Conservation (phyloP, 1,139 yeast species). For the Arxiozyma telluris region DNA sequence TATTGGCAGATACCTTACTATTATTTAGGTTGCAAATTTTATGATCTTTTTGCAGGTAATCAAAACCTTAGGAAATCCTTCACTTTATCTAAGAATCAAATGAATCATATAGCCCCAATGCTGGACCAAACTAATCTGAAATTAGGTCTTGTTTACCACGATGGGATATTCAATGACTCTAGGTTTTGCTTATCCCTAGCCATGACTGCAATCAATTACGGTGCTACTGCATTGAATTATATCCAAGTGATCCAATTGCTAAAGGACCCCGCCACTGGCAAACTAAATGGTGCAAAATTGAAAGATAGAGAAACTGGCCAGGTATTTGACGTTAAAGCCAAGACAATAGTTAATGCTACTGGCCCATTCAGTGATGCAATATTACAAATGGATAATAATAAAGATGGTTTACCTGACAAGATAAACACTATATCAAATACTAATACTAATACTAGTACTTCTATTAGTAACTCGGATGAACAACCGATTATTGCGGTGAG, state of each 20-base stretch:
- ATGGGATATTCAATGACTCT: constrained; percentile 89
- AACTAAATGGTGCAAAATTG: constrained; percentile 69
- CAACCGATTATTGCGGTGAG: constrained; percentile 19
- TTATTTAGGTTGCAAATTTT: constrained; percentile 84
- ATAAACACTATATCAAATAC: constrained; percentile 23
- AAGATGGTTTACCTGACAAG: constrained; percentile 55
- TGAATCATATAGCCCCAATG: constrained; percentile 80
- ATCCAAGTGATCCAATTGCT: constrained; percentile 68
- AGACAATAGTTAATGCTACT: constrained; percentile 81
- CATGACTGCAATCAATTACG: constrained; percentile 72
- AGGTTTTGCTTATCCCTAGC: constrained; percentile 86
- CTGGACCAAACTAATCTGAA: constrained; percentile 70
- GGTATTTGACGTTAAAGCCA: constrained; percentile 51
- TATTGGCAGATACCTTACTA: constrained; percentile 97
- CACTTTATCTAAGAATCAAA: constrained; percentile 56
- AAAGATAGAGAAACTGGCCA: constrained; percentile 66
- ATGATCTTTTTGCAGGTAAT: constrained; percentile 86
- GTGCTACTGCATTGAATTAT: constrained; percentile 87
- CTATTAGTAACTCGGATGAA: constrained; percentile 12
- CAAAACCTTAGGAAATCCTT: constrained; percentile 79
- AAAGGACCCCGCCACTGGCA: constrained; percentile 51
- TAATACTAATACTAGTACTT: constrained; percentile 12
- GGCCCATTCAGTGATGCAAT: constrained; percentile 87
- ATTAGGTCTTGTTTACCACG: constrained; percentile 90
- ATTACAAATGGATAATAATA: constrained; percentile 76